These are phyloP conservation scores for Dioscorea dumetorum DNA, from an alignment of 106 monocot species.

Conservation along the genomic window DNA sequence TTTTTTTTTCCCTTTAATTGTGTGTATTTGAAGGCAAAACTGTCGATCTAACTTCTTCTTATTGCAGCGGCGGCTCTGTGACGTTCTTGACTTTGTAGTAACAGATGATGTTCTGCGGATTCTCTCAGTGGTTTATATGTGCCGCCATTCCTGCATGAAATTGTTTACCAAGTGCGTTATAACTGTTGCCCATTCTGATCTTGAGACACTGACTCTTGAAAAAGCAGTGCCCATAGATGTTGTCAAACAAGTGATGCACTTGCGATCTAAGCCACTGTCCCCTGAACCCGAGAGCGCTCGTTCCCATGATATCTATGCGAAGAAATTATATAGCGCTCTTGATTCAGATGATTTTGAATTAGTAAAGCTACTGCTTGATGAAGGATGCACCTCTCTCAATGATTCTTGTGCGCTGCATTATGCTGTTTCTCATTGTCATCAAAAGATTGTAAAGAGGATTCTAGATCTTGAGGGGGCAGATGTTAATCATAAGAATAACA, in stretches of 20 bases:
- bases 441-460: constrained; percentile 57
- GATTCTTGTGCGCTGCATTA: constrained; percentile 85
- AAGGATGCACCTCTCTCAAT: constrained; percentile 49
- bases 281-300: constrained; percentile 2
- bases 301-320: constrained; percentile 38
- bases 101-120: constrained; percentile 49
- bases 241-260: constrained; percentile 36
- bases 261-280: constrained; percentile 8
- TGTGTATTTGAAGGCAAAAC: too few species aligned
- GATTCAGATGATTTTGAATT: constrained; percentile 85
- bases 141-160: constrained; percentile 24
- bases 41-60: too few species aligned
- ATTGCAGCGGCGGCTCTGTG: constrained; percentile 73
- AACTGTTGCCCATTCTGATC: constrained; percentile 33
- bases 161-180: constrained; percentile 50
- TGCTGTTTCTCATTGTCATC: constrained; percentile 67
- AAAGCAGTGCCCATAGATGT: constrained; percentile 49
- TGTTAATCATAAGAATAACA: constrained; percentile 58
- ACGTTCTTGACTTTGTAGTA: constrained; percentile 52
- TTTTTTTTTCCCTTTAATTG: background rate
- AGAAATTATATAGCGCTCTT: constrained; percentile 60
- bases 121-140: constrained; percentile 52
- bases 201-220: constrained; percentile 62
- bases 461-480: constrained; percentile 64
- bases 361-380: constrained; percentile 64